Evolutionary conservation across 106 monocot genomes (phyloP).

Genomic region (Dioscorea dumetorum): DNA sequence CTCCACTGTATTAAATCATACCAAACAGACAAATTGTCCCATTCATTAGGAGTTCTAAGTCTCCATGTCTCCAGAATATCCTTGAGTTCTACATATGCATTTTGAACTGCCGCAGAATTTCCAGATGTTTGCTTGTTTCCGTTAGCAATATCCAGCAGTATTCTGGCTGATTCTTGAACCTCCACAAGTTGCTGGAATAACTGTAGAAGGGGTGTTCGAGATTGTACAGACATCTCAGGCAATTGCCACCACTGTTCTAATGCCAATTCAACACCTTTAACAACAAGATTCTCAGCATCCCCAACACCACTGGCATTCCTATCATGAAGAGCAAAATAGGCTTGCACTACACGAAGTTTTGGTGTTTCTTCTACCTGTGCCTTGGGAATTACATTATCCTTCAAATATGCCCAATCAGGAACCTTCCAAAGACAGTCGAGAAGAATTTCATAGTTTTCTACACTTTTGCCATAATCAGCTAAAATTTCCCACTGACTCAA

Average conservation of each 20-base stretch:
- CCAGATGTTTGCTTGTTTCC: slow-evolving; percentile 84
- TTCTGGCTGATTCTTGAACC: slow-evolving; percentile 87
- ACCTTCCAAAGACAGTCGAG: slow-evolving; percentile 94
- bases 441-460: slow-evolving; percentile 96
- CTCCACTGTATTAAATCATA: slow-evolving; percentile 99
- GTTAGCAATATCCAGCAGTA: slow-evolving; percentile 82
- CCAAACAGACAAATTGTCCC: slow-evolving; percentile 96
- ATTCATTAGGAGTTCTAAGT: slow-evolving; percentile 96
- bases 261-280: slow-evolving; percentile 91
- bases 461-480: slow-evolving; percentile 89
- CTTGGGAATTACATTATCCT: slow-evolving; percentile 79
- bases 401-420: slow-evolving; percentile 92
- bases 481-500: slow-evolving; percentile 94
- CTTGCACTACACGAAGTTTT: slow-evolving; percentile 70
- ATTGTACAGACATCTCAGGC: slow-evolving; percentile 88
- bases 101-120: slow-evolving; percentile 57
- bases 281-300: slow-evolving; percentile 82
- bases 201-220: slow-evolving; percentile 78
- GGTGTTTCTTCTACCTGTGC: slow-evolving; percentile 96
- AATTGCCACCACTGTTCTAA: slow-evolving; percentile 99
- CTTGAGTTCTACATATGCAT: slow-evolving; percentile 81
- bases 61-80: slow-evolving; percentile 99
- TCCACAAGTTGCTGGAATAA: slow-evolving; percentile 98
- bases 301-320: slow-evolving; percentile 63
- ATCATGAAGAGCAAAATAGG: slow-evolving; percentile 82